Evolutionary conservation across 345 rosid species (phyloP).

Genomic region (Abelmoschus esculentus): DNA sequence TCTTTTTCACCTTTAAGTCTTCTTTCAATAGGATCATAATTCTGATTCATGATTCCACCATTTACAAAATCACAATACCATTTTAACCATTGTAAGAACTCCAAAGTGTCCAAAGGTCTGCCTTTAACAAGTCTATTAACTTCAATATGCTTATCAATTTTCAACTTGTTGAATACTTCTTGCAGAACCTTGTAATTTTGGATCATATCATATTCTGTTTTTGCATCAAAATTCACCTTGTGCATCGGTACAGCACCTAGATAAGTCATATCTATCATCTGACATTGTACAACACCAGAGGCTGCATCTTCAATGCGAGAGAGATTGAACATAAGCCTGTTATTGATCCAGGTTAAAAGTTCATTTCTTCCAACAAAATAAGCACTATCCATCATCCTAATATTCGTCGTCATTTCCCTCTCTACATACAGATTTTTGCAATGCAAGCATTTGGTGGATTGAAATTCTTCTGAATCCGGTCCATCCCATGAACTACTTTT

Average conservation of each 20-base stretch:
- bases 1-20: slow-evolving; percentile 59
- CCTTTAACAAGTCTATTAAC: slow-evolving; percentile 91
- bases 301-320: slow-evolving; percentile 96
- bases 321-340: slow-evolving; percentile 79
- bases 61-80: slow-evolving; percentile 91
- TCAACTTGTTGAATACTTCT: slow-evolving; percentile 87
- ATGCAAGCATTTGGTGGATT: too few relatives aligned
- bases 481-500: slow-evolving; percentile 99
- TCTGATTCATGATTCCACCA: slow-evolving; percentile 97
- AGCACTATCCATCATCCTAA: slow-evolving; percentile 97
- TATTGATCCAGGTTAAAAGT: slow-evolving; percentile 87
- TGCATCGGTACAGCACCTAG: slow-evolving; percentile 98
- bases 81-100: slow-evolving; percentile 93
- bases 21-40: slow-evolving; percentile 83
- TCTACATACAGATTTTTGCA: too few relatives aligned
- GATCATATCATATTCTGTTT: slow-evolving; percentile 92
- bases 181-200: slow-evolving; percentile 97
- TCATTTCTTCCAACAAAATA: slow-evolving; percentile 97
- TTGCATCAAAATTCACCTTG: slow-evolving; percentile 81
- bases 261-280: slow-evolving; percentile 90
- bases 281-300: slow-evolving; percentile 98
- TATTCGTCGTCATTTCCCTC: slow-evolving; percentile 61
- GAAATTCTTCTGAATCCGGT: too few relatives aligned
- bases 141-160: slow-evolving; percentile 87
- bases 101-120: slow-evolving; percentile 92